Evolutionary conservation across 306 rosid species (phyloP).

Genomic region (Dryas octopetala): DNA sequence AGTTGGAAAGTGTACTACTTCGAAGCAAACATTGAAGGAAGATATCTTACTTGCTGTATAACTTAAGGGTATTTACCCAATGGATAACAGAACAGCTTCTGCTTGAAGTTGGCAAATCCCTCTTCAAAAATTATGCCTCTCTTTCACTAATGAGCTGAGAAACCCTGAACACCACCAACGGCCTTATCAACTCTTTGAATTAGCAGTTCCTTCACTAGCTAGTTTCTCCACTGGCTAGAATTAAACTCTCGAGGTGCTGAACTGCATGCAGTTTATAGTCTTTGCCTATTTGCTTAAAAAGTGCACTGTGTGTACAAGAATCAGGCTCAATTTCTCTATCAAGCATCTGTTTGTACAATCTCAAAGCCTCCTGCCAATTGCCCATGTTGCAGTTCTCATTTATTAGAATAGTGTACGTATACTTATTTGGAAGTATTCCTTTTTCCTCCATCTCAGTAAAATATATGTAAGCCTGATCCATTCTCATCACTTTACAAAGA

Average conservation of each 20-base stretch:
- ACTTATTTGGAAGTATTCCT: constrained; percentile 72
- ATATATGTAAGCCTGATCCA: constrained; percentile 53
- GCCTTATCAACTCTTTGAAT: constrained; percentile 33
- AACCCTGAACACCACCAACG: constrained; percentile 26
- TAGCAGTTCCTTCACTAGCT: constrained; percentile 36
- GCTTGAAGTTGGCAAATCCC: constrained; percentile 22
- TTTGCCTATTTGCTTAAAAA: constrained; percentile 52
- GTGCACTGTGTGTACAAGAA: constrained; percentile 63
- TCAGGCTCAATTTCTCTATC: constrained; percentile 72
- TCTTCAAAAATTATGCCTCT: background rate
- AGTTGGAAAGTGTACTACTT: constrained; percentile 2
- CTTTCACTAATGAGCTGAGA: constrained; percentile 28
- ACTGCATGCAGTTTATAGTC: constrained; percentile 50
- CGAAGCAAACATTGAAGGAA: constrained; percentile 11
- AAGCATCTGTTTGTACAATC: constrained; percentile 69
- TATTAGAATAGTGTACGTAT: constrained; percentile 77
- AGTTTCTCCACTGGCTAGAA: constrained; percentile 37
- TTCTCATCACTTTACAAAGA: constrained; percentile 54
- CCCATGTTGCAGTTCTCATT: constrained; percentile 60
- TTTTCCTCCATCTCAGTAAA: constrained; percentile 62
- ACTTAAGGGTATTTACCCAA: constrained; percentile 21
- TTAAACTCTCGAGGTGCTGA: constrained; percentile 45
- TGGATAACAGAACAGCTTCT: constrained; percentile 10
- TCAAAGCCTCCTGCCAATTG: constrained; percentile 68
- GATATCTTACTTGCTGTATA: constrained; percentile 23